These are phyloP conservation scores for Zizania palustris DNA, from an alignment of 202 grass and related monocot genomes.

Conservation along the genomic window DNA sequence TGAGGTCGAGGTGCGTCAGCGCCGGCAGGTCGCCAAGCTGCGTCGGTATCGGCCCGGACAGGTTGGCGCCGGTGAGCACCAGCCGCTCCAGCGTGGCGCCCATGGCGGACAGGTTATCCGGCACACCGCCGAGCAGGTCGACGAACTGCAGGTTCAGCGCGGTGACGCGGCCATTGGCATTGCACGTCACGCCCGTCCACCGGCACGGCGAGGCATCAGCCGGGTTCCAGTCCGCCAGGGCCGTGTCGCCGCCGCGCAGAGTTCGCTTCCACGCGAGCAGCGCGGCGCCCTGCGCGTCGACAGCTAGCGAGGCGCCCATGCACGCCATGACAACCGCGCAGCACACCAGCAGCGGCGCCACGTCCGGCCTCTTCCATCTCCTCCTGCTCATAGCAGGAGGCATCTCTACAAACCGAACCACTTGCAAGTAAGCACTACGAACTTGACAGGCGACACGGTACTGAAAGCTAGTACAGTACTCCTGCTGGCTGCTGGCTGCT, in stretches of 20 bases:
- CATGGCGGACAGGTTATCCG: conserved; percentile 47
- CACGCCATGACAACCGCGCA: conserved; percentile 36
- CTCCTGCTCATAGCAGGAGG: conserved; percentile 29
- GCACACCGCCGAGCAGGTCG: conserved; percentile 61
- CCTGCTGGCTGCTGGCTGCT: too few species aligned
- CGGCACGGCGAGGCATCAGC: conserved; percentile 56
- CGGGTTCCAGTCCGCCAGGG: conserved; percentile 50
- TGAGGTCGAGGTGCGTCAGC: conserved; percentile 63
- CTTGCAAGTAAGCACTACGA: neutral
- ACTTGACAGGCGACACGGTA: neutral
- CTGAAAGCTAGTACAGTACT: neutral
- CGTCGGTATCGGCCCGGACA: conserved; percentile 64
- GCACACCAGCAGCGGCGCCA: conserved; percentile 28
- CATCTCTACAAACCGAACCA: neutral
- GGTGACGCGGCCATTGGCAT: conserved; percentile 48
- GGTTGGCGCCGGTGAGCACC: conserved; percentile 67
- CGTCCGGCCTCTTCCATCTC: conserved; percentile 21
- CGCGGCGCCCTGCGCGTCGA: conserved; percentile 63
- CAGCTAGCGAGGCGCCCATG: conserved; percentile 28
- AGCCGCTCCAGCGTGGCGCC: conserved; percentile 56
- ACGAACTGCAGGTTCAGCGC: conserved; percentile 60
- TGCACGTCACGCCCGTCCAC: conserved; percentile 71
- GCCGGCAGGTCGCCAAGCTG: conserved; percentile 51
- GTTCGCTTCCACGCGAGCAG: conserved; percentile 74
- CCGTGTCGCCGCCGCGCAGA: conserved; percentile 28